Percentiles rank a stretch among this genome's conserved stretches.
Evolutionary conservation across 176 grass and related monocot species (phyloP).

Genomic region (Triticum monococcum): DNA sequence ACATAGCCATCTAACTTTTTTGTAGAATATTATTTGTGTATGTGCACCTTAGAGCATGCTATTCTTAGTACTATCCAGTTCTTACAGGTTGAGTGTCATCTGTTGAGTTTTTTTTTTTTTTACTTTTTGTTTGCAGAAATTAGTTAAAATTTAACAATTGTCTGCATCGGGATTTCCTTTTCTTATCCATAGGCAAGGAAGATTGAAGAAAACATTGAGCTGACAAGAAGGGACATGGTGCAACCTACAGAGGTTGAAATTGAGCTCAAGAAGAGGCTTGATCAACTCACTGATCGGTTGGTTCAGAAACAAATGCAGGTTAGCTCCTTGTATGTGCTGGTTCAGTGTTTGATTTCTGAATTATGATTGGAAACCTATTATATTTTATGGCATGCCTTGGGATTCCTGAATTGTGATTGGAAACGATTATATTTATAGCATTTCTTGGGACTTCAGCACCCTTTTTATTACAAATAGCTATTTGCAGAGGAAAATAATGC

Average conservation of each 20-base stretch:
- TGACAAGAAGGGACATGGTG: constrained; percentile 69
- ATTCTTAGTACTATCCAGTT: neutral
- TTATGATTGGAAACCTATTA: neutral
- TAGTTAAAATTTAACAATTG: neutral
- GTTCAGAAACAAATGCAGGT: constrained; percentile 99
- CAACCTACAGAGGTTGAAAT: constrained; percentile 78
- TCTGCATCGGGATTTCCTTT: neutral
- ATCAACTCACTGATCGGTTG: constrained; percentile 95
- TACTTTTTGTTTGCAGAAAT: neutral
- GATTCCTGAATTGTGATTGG: too few species aligned
- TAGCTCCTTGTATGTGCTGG: neutral
- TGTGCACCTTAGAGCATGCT: constrained; percentile 2
- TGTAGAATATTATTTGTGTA: neutral
- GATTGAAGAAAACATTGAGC: constrained; percentile 85
- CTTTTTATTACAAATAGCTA: neutral
- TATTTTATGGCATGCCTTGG: too few species aligned
- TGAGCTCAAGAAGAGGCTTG: constrained; percentile 90
- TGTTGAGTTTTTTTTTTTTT: neutral
- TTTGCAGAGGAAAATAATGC: neutral
- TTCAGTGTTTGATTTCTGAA: neutral
- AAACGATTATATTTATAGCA: neutral
- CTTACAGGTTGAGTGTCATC: neutral
- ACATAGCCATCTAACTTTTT: constrained; percentile 1
- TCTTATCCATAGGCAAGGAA: constrained; percentile 58
- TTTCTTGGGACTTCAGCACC: neutral